Base-by-base conservation (phyloP, 2,329 filamentous ascomycete species). In the Colletotrichum karsti region DNA sequence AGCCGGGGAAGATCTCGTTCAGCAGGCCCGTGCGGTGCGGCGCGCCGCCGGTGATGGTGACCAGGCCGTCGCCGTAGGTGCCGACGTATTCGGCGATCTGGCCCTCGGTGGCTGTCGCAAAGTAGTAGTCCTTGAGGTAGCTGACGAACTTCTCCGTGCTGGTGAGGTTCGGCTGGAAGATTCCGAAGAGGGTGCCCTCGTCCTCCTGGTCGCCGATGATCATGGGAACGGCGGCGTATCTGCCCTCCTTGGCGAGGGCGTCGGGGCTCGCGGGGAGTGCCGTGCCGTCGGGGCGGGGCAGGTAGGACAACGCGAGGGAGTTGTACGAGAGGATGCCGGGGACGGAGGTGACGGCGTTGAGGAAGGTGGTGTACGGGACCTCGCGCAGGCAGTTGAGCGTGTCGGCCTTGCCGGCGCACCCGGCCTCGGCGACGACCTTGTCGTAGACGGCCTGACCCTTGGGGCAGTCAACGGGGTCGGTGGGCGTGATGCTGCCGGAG, bases 131-230 rank as follows among this genome's bases (percentile, higher is more conserved):
- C 48, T 60, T 69, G 48, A 66, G 63, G 48, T 69, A 69, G 4
- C 37, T 5, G 10, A 69, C 57, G 0, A 92, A 67, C 4, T 88
- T 77, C 0, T 77, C 78, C 1, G 80, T 85, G 2, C 85, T 90
- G 13, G 84, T 88, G 44, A 92, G 80, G 73, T 91, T 90, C 26
- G 76, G 72, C 59, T 89, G 87, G 71, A 86, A 84, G 15, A 91
- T 80, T 6, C 87, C 82, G 74, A 92, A 91, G 5, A 92, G 75
- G 0, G 90, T 90, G 7, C 89, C 89, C 74, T 92, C 90, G 73
- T 92, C 90, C 80, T 91, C 88, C 76, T 89, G 86, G 72, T 90
- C 83, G 42, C 90, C 89, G 30, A 88, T 80, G 61, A 92, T 91
- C 74, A 91, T 85, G 4, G 90, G 90, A 0, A 92, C 86, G 0